A percentile compares a stretch with the other conserved stretches of the same genome.
These are phyloP conservation scores for Hylodesmum podocarpum DNA, from an alignment of 306 rosid genomes.

Conservation along the genomic window DNA sequence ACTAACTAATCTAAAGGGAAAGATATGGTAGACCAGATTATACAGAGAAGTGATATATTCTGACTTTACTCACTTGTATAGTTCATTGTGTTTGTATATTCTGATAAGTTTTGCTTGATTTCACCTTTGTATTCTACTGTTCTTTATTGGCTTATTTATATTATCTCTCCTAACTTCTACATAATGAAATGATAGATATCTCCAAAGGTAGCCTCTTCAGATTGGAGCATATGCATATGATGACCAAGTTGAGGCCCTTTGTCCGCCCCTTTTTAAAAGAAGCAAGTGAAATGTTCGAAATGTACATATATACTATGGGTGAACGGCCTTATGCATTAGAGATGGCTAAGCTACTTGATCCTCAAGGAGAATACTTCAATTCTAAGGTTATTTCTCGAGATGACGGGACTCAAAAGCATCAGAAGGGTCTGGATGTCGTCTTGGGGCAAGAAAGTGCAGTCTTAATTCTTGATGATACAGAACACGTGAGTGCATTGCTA, in stretches of 20 bases:
- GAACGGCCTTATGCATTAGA: conserved; percentile 84
- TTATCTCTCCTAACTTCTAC: conserved; percentile 1
- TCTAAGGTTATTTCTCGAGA: conserved; percentile 84
- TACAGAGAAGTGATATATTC: not conserved
- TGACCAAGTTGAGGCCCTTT: conserved; percentile 93
- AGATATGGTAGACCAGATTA: not conserved
- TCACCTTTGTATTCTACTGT: not conserved
- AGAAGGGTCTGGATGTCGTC: conserved; percentile 88
- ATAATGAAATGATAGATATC: conserved; percentile 50
- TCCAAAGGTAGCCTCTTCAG: conserved; percentile 71
- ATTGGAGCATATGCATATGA: conserved; percentile 65
- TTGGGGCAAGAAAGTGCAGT: conserved; percentile 89
- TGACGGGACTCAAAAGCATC: conserved; percentile 87
- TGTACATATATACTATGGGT: conserved; percentile 95
- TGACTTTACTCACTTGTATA: not conserved
- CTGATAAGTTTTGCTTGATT: not conserved
- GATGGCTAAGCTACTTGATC: conserved; percentile 93
- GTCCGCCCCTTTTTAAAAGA: conserved; percentile 76
- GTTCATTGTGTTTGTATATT: conserved; percentile 23
- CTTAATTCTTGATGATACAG: conserved; percentile 90
- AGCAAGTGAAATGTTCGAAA: conserved; percentile 71
- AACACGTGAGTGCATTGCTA: conserved; percentile 58
- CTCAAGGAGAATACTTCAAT: conserved; percentile 68
- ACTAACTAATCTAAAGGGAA: not conserved
- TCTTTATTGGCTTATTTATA: not conserved